A percentile compares a stretch with the other conserved stretches of the same genome.
Conservation (phyloP, 2,329 filamentous ascomycete species). For the Aspergillus eucalypticola region DNA sequence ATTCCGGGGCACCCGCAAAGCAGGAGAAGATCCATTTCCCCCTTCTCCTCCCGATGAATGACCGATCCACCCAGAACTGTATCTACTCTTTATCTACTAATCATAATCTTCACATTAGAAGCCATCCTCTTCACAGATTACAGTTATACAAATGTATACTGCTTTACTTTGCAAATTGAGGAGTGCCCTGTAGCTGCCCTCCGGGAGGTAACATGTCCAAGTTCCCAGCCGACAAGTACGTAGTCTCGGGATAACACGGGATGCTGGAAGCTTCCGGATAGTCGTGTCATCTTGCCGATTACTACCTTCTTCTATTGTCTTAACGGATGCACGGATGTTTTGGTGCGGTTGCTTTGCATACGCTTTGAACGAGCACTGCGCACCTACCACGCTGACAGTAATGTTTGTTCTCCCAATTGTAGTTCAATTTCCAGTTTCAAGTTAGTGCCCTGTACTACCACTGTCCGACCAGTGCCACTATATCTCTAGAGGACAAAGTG, state of each 20-base stretch:
- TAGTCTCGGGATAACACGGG: background rate
- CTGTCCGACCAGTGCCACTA: background rate
- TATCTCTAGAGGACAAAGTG: too few species aligned
- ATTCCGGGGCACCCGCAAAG: conserved; percentile 1
- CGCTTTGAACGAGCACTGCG: background rate
- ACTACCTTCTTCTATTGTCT: background rate
- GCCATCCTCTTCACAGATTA: too few species aligned
- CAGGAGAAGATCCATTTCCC: background rate
- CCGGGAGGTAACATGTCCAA: background rate
- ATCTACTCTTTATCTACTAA: background rate
- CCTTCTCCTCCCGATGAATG: background rate
- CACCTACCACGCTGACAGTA: background rate
- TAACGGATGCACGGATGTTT: conserved; percentile 3
- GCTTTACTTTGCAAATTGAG: too few species aligned
- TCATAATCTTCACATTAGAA: background rate
- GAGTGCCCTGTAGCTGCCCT: background rate
- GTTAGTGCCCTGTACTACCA: background rate
- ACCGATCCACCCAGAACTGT: background rate
- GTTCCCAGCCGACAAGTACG: background rate
- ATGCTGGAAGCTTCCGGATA: background rate
- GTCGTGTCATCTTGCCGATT: background rate
- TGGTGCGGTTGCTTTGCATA: background rate
- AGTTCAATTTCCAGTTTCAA: background rate
- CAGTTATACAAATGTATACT: too few species aligned
- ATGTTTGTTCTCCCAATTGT: background rate